These are phyloP conservation scores for Senna tora DNA, from an alignment of 306 rosid genomes.

Conservation along the genomic window DNA sequence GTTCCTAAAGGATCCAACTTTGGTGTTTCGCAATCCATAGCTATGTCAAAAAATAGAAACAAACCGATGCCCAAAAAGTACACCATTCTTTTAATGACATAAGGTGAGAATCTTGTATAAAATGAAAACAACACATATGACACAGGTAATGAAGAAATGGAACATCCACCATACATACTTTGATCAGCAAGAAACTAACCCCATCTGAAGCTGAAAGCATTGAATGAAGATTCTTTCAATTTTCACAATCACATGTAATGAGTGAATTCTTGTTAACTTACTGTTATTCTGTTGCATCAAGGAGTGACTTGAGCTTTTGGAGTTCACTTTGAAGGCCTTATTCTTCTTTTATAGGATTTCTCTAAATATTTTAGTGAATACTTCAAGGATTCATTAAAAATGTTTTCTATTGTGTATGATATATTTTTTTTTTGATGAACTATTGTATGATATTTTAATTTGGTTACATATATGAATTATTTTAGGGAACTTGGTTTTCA, in stretches of 20 bases:
- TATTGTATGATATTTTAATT: too few species aligned
- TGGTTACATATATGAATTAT: too few species aligned
- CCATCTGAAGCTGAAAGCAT: conserved; percentile 93
- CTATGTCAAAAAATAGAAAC: background rate
- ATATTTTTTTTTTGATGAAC: too few species aligned
- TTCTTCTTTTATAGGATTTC: too few species aligned
- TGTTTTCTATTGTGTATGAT: too few species aligned
- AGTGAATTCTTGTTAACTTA: too few species aligned
- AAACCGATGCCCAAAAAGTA: background rate
- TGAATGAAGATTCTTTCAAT: conserved; percentile 96
- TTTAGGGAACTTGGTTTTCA: too few species aligned
- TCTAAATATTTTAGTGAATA: too few species aligned
- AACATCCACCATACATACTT: conserved; percentile 20
- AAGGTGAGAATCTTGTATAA: background rate
- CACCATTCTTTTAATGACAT: background rate
- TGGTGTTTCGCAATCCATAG: conserved; percentile 23
- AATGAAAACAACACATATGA: background rate
- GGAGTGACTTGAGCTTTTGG: too few species aligned
- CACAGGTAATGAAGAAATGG: conserved; percentile 25
- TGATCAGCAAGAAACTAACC: conserved; percentile 57
- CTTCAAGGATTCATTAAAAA: too few species aligned
- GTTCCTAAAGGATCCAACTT: conserved; percentile 20
- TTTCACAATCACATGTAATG: conserved; percentile 82
- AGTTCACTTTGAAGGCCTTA: too few species aligned
- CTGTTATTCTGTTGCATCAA: too few species aligned